Conservation (phyloP, 768 basidiomycete species). For the Russula sp. region DNA sequence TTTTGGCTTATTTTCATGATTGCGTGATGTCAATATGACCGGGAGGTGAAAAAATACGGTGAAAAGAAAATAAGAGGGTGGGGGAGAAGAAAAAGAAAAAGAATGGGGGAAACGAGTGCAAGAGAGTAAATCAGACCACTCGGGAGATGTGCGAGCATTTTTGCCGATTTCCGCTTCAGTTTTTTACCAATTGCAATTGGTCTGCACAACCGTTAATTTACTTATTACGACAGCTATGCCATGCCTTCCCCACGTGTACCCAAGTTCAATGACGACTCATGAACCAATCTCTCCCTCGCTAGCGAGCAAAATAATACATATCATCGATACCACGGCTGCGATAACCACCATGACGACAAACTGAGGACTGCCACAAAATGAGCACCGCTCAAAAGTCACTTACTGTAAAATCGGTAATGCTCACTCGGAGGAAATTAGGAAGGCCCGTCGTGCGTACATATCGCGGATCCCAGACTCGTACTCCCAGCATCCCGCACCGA, state of each 20-base stretch:
- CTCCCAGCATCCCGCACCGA: slow-evolving; percentile 62
- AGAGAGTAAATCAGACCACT: too few species aligned
- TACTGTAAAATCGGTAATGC: slow-evolving; percentile 34
- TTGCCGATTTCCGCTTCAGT: neutral
- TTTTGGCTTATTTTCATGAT: slow-evolving; percentile 94
- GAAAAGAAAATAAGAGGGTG: neutral
- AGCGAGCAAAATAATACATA: slow-evolving; percentile 20
- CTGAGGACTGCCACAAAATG: slow-evolving; percentile 32
- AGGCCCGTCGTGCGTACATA: slow-evolving; percentile 55
- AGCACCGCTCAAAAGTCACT: slow-evolving; percentile 1
- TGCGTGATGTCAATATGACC: slow-evolving; percentile 9
- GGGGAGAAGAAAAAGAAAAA: neutral
- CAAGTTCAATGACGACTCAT: neutral
- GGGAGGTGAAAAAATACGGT: neutral
- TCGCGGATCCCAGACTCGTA: slow-evolving; percentile 59
- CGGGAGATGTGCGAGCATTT: neutral
- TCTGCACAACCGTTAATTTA: neutral
- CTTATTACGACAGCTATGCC: neutral
- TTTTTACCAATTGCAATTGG: neutral
- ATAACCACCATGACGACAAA: slow-evolving; percentile 33
- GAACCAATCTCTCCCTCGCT: slow-evolving; percentile 3
- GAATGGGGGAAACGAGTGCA: too few species aligned
- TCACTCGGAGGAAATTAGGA: slow-evolving; percentile 56
- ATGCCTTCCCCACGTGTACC: neutral
- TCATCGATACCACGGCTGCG: slow-evolving; percentile 4